Evolutionary conservation across 176 grass and related monocot species (phyloP), one percentile per base, ranked within the genome.

Genomic region (Hyparrhenia diplandra): DNA sequence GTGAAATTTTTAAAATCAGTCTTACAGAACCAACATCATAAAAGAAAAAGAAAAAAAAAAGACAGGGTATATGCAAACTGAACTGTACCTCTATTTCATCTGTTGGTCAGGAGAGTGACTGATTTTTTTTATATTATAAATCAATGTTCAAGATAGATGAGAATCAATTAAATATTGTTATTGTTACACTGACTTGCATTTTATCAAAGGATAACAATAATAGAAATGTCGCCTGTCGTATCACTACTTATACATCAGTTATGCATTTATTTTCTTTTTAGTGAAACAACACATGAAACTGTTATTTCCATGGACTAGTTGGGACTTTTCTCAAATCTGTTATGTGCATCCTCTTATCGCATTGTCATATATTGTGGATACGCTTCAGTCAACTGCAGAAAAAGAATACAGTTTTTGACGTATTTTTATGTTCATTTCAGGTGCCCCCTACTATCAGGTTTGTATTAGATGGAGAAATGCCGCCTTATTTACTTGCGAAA

Each of bases 381-480:
- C 2, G 10, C 27, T 75, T 24, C 62, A 51, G 3, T 46, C 32
- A 63, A 13, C 2, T n/a, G n/a, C 23, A 40, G 25, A 21, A 77
- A 81, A 78, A 35, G 10, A 80, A 83, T 51, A 76, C 8, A 17
- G 5, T 24, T 32, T 89, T 89, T 80, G 72, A 88, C 49, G 8
- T 85, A 32, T 81, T 88, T 78, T 85, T 29, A 41, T 52, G 65
- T 80, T 83, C 31, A 74, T 88, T 94, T 71, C n/a, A n/a, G n/a
- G n/a, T n/a, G n/a, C n/a, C n/a, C n/a, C n/a, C n/a, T n/a, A n/a
- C n/a, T n/a, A n/a, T n/a, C n/a, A n/a, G n/a, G n/a, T n/a, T n/a
- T n/a, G n/a, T n/a, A n/a, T n/a, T n/a, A n/a, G n/a, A n/a, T n/a
- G n/a, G n/a, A n/a, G n/a, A n/a, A n/a, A n/a, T n/a, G n/a, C n/a